Percentiles rank a stretch among this genome's conserved stretches.
These are phyloP conservation scores for Brachypodium distachyon DNA, from an alignment of 202 grass and related monocot species.

Conservation along the genomic window DNA sequence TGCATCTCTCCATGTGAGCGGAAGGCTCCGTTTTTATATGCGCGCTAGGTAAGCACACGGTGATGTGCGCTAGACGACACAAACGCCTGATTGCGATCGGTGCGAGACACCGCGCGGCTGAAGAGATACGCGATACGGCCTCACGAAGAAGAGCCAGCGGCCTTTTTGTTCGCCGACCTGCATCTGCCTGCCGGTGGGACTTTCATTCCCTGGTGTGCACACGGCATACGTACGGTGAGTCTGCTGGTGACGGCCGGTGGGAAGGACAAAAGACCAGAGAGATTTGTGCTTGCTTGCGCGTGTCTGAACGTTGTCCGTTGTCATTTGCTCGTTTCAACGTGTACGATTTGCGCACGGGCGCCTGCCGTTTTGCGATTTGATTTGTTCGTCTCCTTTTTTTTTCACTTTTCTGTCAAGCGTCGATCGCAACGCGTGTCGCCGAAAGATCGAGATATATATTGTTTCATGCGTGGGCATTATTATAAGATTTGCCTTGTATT, in stretches of 20 bases:
- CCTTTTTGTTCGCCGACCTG: not conserved
- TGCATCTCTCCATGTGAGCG: not conserved
- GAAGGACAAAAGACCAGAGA: not conserved
- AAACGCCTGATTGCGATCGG: too few species aligned
- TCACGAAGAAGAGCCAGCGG: not conserved
- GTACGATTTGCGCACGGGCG: not conserved
- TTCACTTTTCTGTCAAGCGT: not conserved
- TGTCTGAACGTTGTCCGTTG: not conserved
- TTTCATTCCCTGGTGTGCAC: not conserved
- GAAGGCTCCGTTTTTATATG: not conserved
- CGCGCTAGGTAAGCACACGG: not conserved
- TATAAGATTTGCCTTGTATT: not conserved
- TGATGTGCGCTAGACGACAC: not conserved
- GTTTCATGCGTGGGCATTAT: not conserved
- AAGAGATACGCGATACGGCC: not conserved
- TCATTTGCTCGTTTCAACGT: not conserved
- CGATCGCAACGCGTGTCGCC: not conserved
- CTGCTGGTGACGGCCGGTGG: too few species aligned
- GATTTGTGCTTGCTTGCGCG: not conserved
- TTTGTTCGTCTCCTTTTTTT: too few species aligned
- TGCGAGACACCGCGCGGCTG: not conserved
- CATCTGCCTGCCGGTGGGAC: not conserved
- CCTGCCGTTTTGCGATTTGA: not conserved
- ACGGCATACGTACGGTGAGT: not conserved
- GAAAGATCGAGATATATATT: not conserved